phyloP scores from a whole-genome alignment of 139 green algal genomes.

The Marvania coccoides region DNA sequence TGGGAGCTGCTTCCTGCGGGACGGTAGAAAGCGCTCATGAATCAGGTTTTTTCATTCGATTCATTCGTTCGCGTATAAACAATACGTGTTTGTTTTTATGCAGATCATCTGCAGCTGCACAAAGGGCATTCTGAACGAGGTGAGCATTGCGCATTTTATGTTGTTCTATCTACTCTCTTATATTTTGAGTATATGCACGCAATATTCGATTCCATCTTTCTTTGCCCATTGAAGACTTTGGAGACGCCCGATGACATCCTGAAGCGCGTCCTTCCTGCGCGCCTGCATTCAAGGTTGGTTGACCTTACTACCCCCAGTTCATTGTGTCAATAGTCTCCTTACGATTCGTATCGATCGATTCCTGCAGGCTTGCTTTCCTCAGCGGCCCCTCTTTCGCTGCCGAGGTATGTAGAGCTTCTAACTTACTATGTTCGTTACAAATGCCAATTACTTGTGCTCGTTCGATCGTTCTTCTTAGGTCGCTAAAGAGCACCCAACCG shows the following conservation, averaged over 20 bases:
- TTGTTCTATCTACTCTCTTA: too few relatives aligned
- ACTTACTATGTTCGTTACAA: not conserved
- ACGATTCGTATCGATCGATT: not conserved
- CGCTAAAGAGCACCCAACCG: constrained; percentile 30
- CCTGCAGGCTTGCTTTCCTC: constrained; percentile 42
- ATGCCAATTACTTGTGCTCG: not conserved
- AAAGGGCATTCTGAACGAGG: constrained; percentile 14
- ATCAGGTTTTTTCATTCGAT: too few relatives aligned
- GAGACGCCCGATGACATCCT: constrained; percentile 65
- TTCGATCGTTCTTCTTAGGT: too few relatives aligned
- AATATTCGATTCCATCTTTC: too few relatives aligned
- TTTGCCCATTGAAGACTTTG: constrained; percentile 28
- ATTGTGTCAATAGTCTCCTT: not conserved
- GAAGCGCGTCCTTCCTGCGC: constrained; percentile 39
- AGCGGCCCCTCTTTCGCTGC: constrained; percentile 53
- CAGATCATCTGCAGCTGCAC: constrained; percentile 69
- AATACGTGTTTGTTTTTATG: not conserved
- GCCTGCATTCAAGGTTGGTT: constrained; percentile 2
- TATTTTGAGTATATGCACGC: too few relatives aligned
- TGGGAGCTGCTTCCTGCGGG: too few relatives aligned
- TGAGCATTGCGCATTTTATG: too few relatives aligned
- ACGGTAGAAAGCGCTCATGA: too few relatives aligned
- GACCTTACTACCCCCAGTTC: not conserved
- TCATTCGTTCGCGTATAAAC: too few relatives aligned
- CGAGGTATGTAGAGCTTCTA: constrained; percentile 21